Evolutionary conservation across 352 stramenopile species (phyloP), one percentile per base, ranked within the genome.

Genomic region (Phytophthora fragariae): DNA sequence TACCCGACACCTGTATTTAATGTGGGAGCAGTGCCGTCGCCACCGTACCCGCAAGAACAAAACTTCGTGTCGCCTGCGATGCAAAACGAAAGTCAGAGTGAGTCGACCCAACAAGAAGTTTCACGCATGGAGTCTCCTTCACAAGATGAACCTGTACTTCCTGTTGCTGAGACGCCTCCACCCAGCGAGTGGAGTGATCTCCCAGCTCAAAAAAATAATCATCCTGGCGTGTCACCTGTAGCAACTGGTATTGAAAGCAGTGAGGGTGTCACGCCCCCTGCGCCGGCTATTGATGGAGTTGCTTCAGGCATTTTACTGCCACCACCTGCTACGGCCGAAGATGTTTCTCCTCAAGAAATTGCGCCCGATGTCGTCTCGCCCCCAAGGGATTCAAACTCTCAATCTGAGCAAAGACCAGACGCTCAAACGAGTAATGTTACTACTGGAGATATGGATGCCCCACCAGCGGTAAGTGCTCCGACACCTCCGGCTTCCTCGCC

Each of bases 1-100:
- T 67, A 72, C n/a, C 35, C 50, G 58, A 62, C 56, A 19, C 55
- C 70, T 46, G 24, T 63, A 41, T 77, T 75, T 31, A 71, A 69
- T 64, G 64, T 75, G n/a, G 71, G 62, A 2, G 17, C 59, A 39
- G 66, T 65, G 57, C 49, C 71, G 27, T 68, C 70, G n/a, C 57
- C 67, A 47, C 19, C 52, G 19, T 65, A 64, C 49, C 52, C 56
- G 5, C 61, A 73, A 19, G 57, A 79, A 33, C 57, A 70, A 49
- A 21, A 64, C 7, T 67, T 54, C 21, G 53, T 64, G 9, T 33
- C 57, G 11, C 29, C 62, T 2, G 54, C 62, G 14, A 57, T 15
- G 6, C 58, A 53, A 53, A 64, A 65, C 57, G 62, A 49, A 27
- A 15, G 15, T 7, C 64, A 70, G 33, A 52, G 33, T 59, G 11